Evolutionary conservation across 331 rosid genomes (phyloP).

Genomic region (Dryas integrifolia): DNA sequence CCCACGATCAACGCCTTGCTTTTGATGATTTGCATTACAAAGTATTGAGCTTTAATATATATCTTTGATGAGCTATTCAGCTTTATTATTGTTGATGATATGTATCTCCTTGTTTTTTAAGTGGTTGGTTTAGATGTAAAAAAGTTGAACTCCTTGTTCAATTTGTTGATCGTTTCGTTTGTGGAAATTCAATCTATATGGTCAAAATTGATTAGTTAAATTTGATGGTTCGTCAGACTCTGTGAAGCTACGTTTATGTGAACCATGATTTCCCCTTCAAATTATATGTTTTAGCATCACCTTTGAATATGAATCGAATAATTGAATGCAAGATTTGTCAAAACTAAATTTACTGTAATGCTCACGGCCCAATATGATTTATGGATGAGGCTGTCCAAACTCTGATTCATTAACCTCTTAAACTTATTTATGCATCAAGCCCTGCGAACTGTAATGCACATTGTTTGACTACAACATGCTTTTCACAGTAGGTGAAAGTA

Average conservation of each 20-base stretch:
- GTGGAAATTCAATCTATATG: neutral
- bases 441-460: neutral
- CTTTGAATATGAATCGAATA: neutral
- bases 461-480: neutral
- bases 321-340: neutral
- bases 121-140: conserved; percentile 4
- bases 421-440: neutral
- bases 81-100: neutral
- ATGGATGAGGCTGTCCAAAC: neutral
- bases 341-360: neutral
- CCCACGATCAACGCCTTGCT: neutral
- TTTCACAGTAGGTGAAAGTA: neutral
- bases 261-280: neutral
- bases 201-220: neutral
- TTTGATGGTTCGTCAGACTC: neutral
- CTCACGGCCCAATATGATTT: neutral
- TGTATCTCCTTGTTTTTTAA: neutral
- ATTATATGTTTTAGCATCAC: neutral
- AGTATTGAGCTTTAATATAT: neutral
- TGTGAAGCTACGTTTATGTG: neutral
- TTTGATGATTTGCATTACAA: neutral
- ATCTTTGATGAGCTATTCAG: neutral
- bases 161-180: neutral
- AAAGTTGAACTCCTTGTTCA: conserved; percentile 4
- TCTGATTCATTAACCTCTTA: neutral